Conservation (phyloP, 768 basidiomycete species). For the Lenzites betulinus region DNA sequence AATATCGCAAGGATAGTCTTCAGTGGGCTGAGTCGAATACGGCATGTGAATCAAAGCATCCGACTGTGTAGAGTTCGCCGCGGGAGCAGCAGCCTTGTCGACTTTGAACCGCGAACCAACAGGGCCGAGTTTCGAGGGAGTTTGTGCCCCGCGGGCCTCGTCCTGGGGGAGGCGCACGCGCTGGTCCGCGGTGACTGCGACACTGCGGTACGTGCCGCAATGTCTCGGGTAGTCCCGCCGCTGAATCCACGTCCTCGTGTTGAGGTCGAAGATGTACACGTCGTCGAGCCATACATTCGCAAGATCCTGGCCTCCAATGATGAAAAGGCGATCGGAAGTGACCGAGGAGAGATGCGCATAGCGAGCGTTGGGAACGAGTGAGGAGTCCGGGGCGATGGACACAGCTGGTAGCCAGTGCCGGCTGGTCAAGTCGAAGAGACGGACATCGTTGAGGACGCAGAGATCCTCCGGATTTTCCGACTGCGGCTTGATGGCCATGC, state of each 20-base stretch:
- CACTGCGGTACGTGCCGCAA: slow-evolving; percentile 94
- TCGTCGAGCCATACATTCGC: slow-evolving; percentile 94
- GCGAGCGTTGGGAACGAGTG: slow-evolving; percentile 75
- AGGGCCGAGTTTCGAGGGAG: slow-evolving; percentile 42
- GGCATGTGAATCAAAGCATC: slow-evolving; percentile 71
- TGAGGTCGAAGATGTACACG: slow-evolving; percentile 85
- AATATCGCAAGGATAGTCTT: slow-evolving; percentile 82
- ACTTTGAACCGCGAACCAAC: slow-evolving; percentile 61
- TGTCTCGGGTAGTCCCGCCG: slow-evolving; percentile 85
- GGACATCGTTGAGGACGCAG: slow-evolving; percentile 91
- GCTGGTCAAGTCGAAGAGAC: slow-evolving; percentile 78
- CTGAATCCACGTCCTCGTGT: slow-evolving; percentile 73
- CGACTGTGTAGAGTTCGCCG: slow-evolving; percentile 54
- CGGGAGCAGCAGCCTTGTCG: slow-evolving; percentile 41
- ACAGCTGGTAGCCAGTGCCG: slow-evolving; percentile 68
- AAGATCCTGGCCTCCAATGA: slow-evolving; percentile 96
- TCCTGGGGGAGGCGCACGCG: slow-evolving; percentile 70
- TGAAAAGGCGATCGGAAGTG: slow-evolving; percentile 78
- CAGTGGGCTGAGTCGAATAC: slow-evolving; percentile 71
- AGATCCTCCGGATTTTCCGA: slow-evolving; percentile 75
- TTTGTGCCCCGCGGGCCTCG: slow-evolving; percentile 47
- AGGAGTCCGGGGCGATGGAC: slow-evolving; percentile 35
- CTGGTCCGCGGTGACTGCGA: slow-evolving; percentile 75
- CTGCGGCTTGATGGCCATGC: slow-evolving; percentile 84
- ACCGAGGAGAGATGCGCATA: slow-evolving; percentile 95